phyloP scores from a whole-genome alignment of 1,139 yeast genomes.

The Saccharomyces hybrid region DNA sequence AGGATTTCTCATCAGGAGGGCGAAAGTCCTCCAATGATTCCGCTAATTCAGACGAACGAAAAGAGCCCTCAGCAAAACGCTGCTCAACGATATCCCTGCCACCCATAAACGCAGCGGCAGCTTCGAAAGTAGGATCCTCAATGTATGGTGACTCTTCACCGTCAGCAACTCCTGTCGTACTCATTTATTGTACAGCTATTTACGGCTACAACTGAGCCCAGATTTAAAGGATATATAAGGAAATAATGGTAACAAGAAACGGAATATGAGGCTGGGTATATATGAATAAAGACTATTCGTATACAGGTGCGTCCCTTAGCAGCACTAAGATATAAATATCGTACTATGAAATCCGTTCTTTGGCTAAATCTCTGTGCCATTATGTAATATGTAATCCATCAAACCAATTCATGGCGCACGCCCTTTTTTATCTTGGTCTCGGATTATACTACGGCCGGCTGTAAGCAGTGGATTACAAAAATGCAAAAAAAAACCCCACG shows the following conservation, averaged over 20 bases:
- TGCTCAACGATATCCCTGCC: background rate
- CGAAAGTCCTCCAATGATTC: background rate
- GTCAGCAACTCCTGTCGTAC: background rate
- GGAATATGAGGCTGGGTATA: background rate
- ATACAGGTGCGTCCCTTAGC: background rate
- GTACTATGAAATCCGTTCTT: background rate
- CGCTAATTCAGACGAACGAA: background rate
- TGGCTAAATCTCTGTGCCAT: too few relatives aligned
- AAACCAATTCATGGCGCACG: background rate
- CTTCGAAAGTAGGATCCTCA: background rate
- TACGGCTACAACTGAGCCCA: background rate
- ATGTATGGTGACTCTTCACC: background rate
- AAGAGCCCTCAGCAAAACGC: background rate
- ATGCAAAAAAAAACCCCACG: background rate
- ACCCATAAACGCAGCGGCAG: background rate
- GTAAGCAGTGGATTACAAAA: background rate
- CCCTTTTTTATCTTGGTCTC: background rate
- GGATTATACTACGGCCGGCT: too few relatives aligned
- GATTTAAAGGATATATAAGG: background rate
- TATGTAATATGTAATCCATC: background rate
- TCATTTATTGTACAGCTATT: background rate
- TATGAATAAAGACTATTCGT: background rate
- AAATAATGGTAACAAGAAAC: background rate
- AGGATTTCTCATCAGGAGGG: background rate
- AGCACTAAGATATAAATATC: background rate